phyloP scores from a whole-genome alignment of 139 green algal species.

The Pleodorina starrii region DNA sequence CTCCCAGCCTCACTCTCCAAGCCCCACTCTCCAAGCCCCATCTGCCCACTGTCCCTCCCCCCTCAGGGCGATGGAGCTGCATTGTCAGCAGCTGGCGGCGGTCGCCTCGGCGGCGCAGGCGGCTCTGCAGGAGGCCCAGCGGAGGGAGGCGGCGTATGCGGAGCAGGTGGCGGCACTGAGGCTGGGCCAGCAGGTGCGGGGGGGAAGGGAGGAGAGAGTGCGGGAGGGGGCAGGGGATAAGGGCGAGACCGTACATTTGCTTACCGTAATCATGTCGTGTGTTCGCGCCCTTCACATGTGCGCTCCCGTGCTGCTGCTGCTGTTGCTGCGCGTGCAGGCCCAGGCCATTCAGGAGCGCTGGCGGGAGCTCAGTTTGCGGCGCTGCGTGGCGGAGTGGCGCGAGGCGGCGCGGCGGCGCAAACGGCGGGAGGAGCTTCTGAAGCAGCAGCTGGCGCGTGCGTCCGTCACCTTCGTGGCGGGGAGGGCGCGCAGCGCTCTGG shows the following conservation, averaged over 20 bases:
- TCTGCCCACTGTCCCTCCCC: not conserved
- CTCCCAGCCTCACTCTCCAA: too few relatives aligned
- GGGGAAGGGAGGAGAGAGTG: not conserved
- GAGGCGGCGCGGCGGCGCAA: not conserved
- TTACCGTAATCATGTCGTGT: too few relatives aligned
- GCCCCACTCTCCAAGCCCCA: too few relatives aligned
- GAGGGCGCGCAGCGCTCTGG: not conserved
- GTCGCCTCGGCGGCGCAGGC: not conserved
- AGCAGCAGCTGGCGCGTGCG: not conserved
- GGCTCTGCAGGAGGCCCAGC: not conserved
- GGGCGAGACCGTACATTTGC: too few relatives aligned
- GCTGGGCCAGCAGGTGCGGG: conserved; percentile 32
- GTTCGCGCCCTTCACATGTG: not conserved
- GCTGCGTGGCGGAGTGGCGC: not conserved
- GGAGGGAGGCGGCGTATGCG: not conserved
- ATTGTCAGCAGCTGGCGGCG: conserved; percentile 6
- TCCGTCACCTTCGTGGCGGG: not conserved
- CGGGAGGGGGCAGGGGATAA: not conserved
- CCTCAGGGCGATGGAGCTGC: not conserved
- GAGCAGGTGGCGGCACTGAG: conserved; percentile 18
- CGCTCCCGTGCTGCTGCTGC: not conserved
- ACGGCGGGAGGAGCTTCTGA: not conserved
- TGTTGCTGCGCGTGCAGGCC: not conserved
- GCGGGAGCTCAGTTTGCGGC: not conserved
- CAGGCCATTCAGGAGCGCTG: conserved; percentile 19